These are phyloP conservation scores for Dentipellis sp. DNA, from an alignment of 768 basidiomycete genomes.

Conservation along the genomic window DNA sequence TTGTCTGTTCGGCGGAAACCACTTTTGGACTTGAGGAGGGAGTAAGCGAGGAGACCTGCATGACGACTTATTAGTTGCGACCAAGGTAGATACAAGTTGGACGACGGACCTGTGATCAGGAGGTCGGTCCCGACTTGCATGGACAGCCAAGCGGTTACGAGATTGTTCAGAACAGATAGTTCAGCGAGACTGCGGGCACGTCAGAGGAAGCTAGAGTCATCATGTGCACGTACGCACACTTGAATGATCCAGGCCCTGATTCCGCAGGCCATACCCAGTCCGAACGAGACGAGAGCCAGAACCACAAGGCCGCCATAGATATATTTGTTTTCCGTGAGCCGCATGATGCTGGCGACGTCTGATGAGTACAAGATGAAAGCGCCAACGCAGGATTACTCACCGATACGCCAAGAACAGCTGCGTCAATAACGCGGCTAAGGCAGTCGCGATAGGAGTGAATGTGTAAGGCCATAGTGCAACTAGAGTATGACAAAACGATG, in stretches of 20 bases:
- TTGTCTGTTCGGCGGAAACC: slow-evolving; percentile 44
- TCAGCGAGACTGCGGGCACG: slow-evolving; percentile 27
- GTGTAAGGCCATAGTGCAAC: slow-evolving; percentile 34
- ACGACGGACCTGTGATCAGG: slow-evolving; percentile 33
- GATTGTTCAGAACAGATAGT: slow-evolving; percentile 29
- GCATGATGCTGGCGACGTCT: neutral
- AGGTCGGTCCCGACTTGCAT: slow-evolving; percentile 36
- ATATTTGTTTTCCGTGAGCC: neutral
- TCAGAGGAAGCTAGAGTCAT: neutral
- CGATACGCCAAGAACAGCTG: slow-evolving; percentile 27
- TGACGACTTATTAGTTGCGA: neutral
- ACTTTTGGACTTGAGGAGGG: slow-evolving; percentile 34
- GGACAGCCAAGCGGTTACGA: slow-evolving; percentile 37
- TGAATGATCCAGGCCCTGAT: slow-evolving; percentile 32
- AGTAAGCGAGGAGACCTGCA: slow-evolving; percentile 20
- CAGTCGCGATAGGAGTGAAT: slow-evolving; percentile 38
- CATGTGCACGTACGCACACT: slow-evolving; percentile 23
- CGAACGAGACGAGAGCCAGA: slow-evolving; percentile 29
- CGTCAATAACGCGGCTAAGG: slow-evolving; percentile 39
- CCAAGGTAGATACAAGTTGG: neutral
- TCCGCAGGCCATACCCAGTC: slow-evolving; percentile 35
- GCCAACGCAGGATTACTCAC: neutral
- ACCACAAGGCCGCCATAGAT: slow-evolving; percentile 22
- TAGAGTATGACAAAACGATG: neutral
- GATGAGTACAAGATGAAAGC: neutral